phyloP scores from a whole-genome alignment of 2,329 filamentous ascomycete species.

The Neurospora crassa region DNA sequence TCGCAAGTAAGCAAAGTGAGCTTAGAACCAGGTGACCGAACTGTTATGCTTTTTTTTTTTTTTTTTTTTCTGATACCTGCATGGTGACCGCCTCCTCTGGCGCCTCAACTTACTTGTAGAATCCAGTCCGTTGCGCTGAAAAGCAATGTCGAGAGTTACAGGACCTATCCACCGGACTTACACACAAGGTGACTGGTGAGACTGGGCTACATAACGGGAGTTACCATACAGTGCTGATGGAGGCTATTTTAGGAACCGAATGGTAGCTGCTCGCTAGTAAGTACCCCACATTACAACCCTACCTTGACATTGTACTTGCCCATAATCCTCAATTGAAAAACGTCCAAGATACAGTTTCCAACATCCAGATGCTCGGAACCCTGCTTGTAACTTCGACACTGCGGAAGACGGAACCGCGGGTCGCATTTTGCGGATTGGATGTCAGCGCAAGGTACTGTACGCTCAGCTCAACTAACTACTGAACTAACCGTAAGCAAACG shows the following conservation, averaged over 20 bases:
- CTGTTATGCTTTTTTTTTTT: neutral
- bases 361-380: neutral
- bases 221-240: neutral
- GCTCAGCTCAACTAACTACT: neutral
- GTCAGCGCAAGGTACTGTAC: neutral
- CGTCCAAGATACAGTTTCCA: no score
- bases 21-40: neutral
- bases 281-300: neutral
- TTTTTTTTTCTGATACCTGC: neutral
- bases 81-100: neutral
- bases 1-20: neutral
- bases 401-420: neutral
- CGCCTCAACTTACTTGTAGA: neutral
- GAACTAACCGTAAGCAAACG: neutral
- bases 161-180: no score
- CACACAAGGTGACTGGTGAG: no score
- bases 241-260: neutral
- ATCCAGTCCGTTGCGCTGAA: neutral
- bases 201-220: neutral
- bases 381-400: neutral
- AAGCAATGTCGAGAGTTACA: neutral
- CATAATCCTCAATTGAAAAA: neutral
- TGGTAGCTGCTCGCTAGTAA: neutral
- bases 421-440: neutral
- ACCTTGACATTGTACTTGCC: neutral